Evolutionary conservation across 148 eudicot genomes (phyloP), one percentile per base, ranked within the genome.

Genomic region (Mesembryanthemum crystallinum): DNA sequence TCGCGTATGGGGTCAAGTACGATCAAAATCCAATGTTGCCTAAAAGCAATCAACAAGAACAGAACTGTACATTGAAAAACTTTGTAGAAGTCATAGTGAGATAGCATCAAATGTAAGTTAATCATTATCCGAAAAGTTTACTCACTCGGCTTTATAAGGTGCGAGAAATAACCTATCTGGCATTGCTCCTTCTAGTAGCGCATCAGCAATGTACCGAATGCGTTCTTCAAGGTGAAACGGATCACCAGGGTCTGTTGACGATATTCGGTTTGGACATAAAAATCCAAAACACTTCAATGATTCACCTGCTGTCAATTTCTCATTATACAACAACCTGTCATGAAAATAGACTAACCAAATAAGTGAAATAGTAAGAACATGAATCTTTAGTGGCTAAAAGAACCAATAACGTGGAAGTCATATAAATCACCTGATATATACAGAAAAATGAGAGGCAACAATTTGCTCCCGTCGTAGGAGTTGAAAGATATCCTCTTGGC

Each of bases 371-470:
- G 1, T 8, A 45, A 39, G 49, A 45, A 12, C 14, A 45, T 45
- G 13, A 45, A 45, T 2, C 14, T 45, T 45, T 45, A 35, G 49
- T 45, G 49, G 49, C 9, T 8, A 45, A 45, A 45, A 45, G 0
- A 11, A 45, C 9, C 14, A 2, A 45, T 45, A 6, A 45, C 14
- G 49, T 45, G 13, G 14, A 45, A 21, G 58, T 54, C 62, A 54
- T 71, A 45, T 9, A 71, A 54, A 58, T 71, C 62, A 71, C 74
- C 59, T 71, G 42, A 71, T 71, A n/a, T 71, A 71, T 23, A 71
- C 43, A 32, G 63, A 54, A 28, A 52, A 33, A 54, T 71, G 74
- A 39, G 61, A 51, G 24, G 45, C 74, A 5, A 18, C 62, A 13
- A 71, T 55, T 32, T 28, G 45, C 33, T 32, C 74, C 14, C 30